These are phyloP conservation scores for Melaleuca quinquenervia DNA, from an alignment of 345 rosid species.

Conservation along the genomic window DNA sequence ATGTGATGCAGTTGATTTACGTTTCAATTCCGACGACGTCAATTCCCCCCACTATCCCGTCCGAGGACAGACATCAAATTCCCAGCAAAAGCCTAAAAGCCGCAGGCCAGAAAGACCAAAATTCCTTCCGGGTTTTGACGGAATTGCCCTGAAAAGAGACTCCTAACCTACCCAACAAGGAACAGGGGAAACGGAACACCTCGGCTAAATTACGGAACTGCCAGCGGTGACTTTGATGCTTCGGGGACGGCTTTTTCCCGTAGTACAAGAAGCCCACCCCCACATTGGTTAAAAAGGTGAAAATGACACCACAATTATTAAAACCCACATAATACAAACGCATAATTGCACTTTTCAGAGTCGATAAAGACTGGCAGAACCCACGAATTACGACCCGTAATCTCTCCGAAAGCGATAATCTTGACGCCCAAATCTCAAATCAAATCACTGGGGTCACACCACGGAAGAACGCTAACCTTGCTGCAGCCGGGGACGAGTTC, in stretches of 20 bases:
- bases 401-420: constrained; percentile 6
- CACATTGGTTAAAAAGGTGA: constrained; percentile 23
- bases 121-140: constrained; percentile 3
- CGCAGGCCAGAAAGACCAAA: not conserved
- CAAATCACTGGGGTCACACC: constrained; percentile 11
- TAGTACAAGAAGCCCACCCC: constrained; percentile 21
- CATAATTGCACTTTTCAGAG: constrained; percentile 15
- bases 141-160: constrained; percentile 25
- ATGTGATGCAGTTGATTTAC: not conserved
- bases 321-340: constrained; percentile 17
- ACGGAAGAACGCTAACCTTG: constrained; percentile 40
- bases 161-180: constrained; percentile 16
- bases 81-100: not conserved
- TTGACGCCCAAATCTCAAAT: constrained; percentile 30
- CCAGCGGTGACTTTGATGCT: not conserved
- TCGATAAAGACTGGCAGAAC: constrained; percentile 1
- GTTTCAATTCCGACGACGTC: not conserved
- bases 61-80: not conserved
- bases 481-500: constrained; percentile 67
- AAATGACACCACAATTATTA: constrained; percentile 27
- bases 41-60: not conserved
- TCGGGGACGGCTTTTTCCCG: constrained; percentile 1
- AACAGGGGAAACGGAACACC: not conserved
- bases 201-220: constrained; percentile 2
- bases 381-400: not conserved